These are phyloP conservation scores for Cucurbita ficifolia DNA, from an alignment of 306 rosid genomes.

Conservation along the genomic window DNA sequence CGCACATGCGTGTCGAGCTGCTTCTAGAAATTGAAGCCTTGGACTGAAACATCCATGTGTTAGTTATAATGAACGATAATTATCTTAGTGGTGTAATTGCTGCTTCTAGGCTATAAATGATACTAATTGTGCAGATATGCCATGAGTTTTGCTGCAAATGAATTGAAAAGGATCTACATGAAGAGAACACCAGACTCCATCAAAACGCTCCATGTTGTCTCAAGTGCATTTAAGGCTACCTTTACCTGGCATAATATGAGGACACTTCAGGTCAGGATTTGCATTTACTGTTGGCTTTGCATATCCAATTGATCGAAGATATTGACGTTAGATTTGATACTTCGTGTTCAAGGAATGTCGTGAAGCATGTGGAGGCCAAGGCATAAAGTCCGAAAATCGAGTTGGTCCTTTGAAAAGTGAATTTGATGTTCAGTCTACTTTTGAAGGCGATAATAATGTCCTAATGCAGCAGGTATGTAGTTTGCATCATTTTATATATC, in stretches of 20 bases:
- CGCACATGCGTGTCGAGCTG: not conserved
- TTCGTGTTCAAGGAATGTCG: conserved; percentile 67
- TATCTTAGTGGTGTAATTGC: not conserved
- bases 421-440: conserved; percentile 85
- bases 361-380: conserved; percentile 96
- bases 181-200: conserved; percentile 49
- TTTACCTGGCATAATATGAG: conserved; percentile 85
- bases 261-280: conserved; percentile 58
- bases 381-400: conserved; percentile 74
- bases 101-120: not conserved
- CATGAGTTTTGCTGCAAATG: conserved; percentile 65
- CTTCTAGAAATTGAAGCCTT: not conserved
- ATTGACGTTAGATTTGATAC: not conserved
- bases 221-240: conserved; percentile 82
- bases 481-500: not conserved
- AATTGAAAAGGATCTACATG: conserved; percentile 56
- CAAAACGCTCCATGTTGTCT: conserved; percentile 69
- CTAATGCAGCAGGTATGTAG: conserved; percentile 82
- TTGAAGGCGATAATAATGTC: conserved; percentile 98
- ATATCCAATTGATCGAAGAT: not conserved
- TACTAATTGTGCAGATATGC: conserved; percentile 49
- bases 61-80: not conserved
- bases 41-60: not conserved
- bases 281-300: not conserved
- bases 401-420: conserved; percentile 65